Percentiles rank a stretch among this genome's conserved stretches.
phyloP scores from a whole-genome alignment of 805 yeast genomes.

The Saccharomycopsis sp. region DNA sequence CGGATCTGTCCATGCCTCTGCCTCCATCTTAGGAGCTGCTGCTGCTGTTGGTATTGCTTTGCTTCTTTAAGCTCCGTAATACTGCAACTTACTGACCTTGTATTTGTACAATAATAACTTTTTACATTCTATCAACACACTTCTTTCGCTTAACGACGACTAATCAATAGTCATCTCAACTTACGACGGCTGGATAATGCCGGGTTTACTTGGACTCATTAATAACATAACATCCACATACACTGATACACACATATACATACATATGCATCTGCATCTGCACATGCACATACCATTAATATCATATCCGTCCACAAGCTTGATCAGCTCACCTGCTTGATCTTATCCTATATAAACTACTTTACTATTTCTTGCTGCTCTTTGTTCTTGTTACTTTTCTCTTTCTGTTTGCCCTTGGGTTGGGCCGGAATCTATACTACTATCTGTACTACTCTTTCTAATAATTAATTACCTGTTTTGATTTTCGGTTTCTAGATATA shows the following conservation, averaged over 20 bases:
- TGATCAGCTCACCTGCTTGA: not conserved
- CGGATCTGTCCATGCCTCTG: slow-evolving; percentile 18
- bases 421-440: not conserved
- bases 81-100: too few relatives aligned
- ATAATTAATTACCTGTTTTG: not conserved
- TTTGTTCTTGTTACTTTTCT: not conserved
- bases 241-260: not conserved
- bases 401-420: not conserved
- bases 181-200: too few relatives aligned
- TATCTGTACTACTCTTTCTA: not conserved
- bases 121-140: too few relatives aligned
- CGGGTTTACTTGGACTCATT: too few relatives aligned
- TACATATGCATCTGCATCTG: too few relatives aligned
- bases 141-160: not conserved
- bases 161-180: not conserved
- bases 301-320: too few relatives aligned
- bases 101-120: not conserved
- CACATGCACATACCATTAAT: not conserved
- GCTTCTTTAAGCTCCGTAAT: slow-evolving; percentile 10
- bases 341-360: not conserved
- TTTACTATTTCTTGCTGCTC: not conserved
- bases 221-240: too few relatives aligned
- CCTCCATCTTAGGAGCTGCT: slow-evolving; percentile 20
- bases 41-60: slow-evolving; percentile 21
- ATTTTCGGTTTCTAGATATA: not conserved